A percentile compares a stretch with the other conserved stretches of the same genome.
Evolutionary conservation across 1,284 basidiomycete species (phyloP).

Genomic region (Boletus sp.): DNA sequence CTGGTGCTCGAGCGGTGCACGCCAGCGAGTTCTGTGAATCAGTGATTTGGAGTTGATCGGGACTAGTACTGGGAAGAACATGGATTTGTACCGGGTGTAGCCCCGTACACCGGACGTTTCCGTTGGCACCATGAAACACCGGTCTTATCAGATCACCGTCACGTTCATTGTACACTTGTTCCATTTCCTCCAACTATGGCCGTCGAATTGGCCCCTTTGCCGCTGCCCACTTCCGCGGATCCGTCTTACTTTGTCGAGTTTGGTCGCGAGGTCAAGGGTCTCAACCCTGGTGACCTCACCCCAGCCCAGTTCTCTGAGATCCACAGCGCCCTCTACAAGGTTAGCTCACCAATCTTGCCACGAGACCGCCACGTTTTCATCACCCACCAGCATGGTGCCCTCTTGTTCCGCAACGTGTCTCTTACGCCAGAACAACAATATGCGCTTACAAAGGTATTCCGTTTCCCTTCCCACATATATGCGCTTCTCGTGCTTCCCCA

Average conservation of each 20-base stretch:
- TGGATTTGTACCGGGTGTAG: too few relatives aligned
- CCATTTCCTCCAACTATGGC: slow-evolving; percentile 52
- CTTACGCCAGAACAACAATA: slow-evolving; percentile 85
- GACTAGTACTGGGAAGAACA: too few relatives aligned
- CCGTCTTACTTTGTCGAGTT: slow-evolving; percentile 60
- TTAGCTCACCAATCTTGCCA: slow-evolving; percentile 29
- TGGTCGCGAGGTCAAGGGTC: slow-evolving; percentile 66
- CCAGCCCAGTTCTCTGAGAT: slow-evolving; percentile 62
- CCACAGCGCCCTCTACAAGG: slow-evolving; percentile 69
- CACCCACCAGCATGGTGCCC: slow-evolving; percentile 62
- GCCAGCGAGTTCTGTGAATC: background rate
- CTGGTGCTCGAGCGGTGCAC: slow-evolving; percentile 5
- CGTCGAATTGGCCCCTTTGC: slow-evolving; percentile 58
- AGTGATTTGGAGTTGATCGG: background rate
- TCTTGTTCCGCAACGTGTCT: slow-evolving; percentile 73
- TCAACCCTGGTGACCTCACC: slow-evolving; percentile 59
- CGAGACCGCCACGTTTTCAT: background rate
- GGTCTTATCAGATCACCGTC: background rate
- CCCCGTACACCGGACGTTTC: too few relatives aligned
- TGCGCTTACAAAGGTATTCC: slow-evolving; percentile 37
- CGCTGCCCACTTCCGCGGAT: slow-evolving; percentile 60
- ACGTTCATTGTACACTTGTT: background rate
- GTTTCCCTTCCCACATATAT: background rate
- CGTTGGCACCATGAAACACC: too few relatives aligned
- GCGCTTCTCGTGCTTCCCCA: background rate